Percentiles rank a stretch among this genome's conserved stretches.
Evolutionary conservation across 2,329 filamentous ascomycete genomes (phyloP).

Genomic region (Venturia asperata): DNA sequence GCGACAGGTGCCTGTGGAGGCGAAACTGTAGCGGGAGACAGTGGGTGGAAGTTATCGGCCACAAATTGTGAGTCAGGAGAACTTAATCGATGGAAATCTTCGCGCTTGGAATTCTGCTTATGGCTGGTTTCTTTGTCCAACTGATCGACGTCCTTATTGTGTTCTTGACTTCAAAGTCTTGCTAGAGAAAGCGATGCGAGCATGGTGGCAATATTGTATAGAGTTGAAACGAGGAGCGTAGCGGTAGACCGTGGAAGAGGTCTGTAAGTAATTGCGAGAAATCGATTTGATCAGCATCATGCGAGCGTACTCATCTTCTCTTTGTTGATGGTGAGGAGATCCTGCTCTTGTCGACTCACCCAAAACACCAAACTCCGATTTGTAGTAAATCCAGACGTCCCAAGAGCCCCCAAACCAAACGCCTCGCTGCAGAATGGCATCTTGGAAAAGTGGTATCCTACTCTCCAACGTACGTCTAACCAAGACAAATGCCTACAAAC

Average conservation of each 20-base stretch:
- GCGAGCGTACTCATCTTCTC: background rate
- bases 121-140: too few relatives aligned
- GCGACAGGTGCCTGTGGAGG: background rate
- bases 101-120: too few relatives aligned
- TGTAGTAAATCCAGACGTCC: slow-evolving; percentile 1
- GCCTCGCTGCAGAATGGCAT: background rate
- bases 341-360: background rate
- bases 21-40: background rate
- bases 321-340: background rate
- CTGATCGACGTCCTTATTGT: too few relatives aligned
- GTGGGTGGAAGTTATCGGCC: too few relatives aligned
- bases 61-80: too few relatives aligned
- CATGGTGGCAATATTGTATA: background rate
- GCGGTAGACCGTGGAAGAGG: background rate
- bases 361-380: background rate
- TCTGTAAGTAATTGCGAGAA: background rate
- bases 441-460: background rate
- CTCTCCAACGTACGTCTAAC: slow-evolving; percentile 9
- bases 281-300: background rate
- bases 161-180: too few relatives aligned
- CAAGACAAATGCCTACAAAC: slow-evolving; percentile 60
- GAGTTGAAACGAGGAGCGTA: background rate
- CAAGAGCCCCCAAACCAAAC: background rate
- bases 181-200: background rate
- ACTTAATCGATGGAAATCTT: too few relatives aligned